These are phyloP conservation scores for Lentinula edodes DNA, from an alignment of 768 basidiomycete species.

Conservation along the genomic window DNA sequence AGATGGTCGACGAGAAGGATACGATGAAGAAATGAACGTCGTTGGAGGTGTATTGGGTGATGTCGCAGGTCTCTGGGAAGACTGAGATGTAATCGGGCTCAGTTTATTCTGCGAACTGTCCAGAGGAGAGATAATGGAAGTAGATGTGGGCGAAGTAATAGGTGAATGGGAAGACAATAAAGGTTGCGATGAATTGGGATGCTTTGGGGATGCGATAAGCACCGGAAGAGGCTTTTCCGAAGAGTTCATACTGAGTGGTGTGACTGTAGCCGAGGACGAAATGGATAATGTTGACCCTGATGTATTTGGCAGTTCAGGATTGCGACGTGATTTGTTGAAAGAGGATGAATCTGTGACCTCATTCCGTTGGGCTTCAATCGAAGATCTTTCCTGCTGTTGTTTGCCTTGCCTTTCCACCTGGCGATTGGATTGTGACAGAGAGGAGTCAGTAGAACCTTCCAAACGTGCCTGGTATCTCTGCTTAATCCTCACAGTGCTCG, in stretches of 20 bases:
- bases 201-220: not conserved
- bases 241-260: not conserved
- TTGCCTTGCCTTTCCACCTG: not conserved
- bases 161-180: not conserved
- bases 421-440: not conserved
- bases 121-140: not conserved
- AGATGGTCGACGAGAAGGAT: not conserved
- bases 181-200: not conserved
- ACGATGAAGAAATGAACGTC: not conserved
- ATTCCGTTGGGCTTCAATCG: not conserved
- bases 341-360: not conserved
- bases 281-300: not conserved
- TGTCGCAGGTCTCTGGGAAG: not conserved
- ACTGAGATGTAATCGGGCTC: not conserved
- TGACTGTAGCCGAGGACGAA: not conserved
- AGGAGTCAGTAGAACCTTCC: not conserved
- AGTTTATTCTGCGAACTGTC: not conserved
- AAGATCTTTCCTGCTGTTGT: not conserved
- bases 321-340: not conserved
- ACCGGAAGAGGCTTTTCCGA: not conserved
- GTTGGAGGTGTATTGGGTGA: not conserved
- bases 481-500: not conserved
- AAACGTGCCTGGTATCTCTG: not conserved
- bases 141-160: not conserved
- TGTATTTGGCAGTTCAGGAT: not conserved